These are phyloP conservation scores for Nakaseomyces sp. DNA, from an alignment of 1,139 yeast genomes.

Conservation along the genomic window DNA sequence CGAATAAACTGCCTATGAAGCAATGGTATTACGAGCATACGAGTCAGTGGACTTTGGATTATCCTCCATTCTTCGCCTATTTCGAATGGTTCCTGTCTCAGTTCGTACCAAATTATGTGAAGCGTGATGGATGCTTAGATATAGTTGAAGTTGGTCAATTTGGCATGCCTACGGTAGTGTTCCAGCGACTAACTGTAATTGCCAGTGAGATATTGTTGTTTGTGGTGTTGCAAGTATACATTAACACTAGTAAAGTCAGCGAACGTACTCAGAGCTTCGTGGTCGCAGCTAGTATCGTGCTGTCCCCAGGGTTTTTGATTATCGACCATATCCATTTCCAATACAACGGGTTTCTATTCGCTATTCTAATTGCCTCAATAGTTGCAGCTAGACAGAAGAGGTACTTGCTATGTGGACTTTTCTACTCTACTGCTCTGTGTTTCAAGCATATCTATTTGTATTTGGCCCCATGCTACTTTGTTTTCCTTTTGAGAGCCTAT, in stretches of 20 bases:
- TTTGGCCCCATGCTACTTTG: constrained; percentile 89
- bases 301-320: constrained; percentile 82
- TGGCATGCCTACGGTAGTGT: constrained; percentile 70
- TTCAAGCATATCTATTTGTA: constrained; percentile 91
- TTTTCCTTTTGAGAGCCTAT: constrained; percentile 64
- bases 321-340: constrained; percentile 94
- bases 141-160: constrained; percentile 67
- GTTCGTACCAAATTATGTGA: constrained; percentile 57
- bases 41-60: constrained; percentile 92
- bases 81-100: constrained; percentile 76
- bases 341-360: constrained; percentile 89
- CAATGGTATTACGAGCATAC: constrained; percentile 82
- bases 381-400: constrained; percentile 56
- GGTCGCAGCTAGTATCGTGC: constrained; percentile 69
- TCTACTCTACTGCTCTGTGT: constrained; percentile 72
- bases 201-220: constrained; percentile 66
- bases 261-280: constrained; percentile 49
- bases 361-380: constrained; percentile 64
- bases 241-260: constrained; percentile 39
- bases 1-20: constrained; percentile 62
- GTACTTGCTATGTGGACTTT: constrained; percentile 56
- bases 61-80: constrained; percentile 96
- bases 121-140: constrained; percentile 69
- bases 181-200: constrained; percentile 76
- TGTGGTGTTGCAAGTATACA: constrained; percentile 61